A percentile compares a stretch with the other conserved stretches of the same genome.
Evolutionary conservation across 257 asterid species (phyloP).

Genomic region (Nicotiana paniculata): DNA sequence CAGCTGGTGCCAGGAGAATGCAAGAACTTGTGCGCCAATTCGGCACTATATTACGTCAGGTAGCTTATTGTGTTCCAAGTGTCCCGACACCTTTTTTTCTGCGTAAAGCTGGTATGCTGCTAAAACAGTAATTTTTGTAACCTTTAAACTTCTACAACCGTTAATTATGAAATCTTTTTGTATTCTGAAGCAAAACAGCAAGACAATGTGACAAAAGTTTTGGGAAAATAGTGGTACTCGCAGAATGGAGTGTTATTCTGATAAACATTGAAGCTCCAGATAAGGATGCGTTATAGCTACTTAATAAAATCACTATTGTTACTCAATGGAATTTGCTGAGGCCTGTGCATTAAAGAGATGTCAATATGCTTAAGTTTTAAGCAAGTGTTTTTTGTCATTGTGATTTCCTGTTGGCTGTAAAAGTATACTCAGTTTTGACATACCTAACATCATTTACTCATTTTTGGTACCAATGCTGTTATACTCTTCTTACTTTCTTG

Average conservation of each 20-base stretch:
- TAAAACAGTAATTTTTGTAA: neutral
- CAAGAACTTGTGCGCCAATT: constrained; percentile 78
- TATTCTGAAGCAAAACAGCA: neutral
- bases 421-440: neutral
- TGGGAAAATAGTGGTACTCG: neutral
- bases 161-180: neutral
- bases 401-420: neutral
- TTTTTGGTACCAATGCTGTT: neutral
- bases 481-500: neutral
- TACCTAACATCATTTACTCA: neutral
- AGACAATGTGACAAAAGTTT: neutral
- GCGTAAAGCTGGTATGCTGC: constrained; percentile 2
- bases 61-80: constrained; percentile 13
- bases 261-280: neutral
- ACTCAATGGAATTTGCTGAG: neutral
- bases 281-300: neutral
- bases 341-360: neutral
- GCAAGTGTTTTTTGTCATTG: neutral
- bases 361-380: neutral
- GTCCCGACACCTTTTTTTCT: neutral
- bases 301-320: neutral
- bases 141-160: neutral
- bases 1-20: constrained; percentile 79
- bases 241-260: neutral
- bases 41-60: constrained; percentile 57